Evolutionary conservation across 805 yeast species (phyloP), one percentile per base, ranked within the genome.

Genomic region (Danielia oregonensis): DNA sequence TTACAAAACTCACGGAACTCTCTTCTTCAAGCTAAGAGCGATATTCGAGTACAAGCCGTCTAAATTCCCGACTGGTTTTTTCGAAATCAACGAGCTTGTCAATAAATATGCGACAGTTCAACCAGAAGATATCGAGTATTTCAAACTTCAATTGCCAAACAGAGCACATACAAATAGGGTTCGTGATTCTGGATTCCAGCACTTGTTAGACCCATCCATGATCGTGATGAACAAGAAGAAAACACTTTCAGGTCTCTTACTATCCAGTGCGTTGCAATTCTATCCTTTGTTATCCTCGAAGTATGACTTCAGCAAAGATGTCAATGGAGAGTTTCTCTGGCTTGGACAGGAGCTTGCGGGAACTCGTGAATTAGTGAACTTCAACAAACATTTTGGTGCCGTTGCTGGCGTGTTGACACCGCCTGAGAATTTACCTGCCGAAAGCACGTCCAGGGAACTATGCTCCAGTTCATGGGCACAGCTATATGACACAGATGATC

Each of bases 391-490:
- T 21, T 49, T 35, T 36, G 66, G 59, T 0, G 57, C 52, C 6
- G 51, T 55, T 6, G 53, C 55, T 2, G 68, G 69, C 1, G 41
- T 59, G 2, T 37, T 54, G 14, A 61, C 68, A 0, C 66, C 66
- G 1, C 28, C 27, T 1, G 44, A 38, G 17, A 61, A 57, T 25
- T 33, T 46, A 8, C 53, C 59, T 4, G 36, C 28, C 6, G 37
- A 44, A 1, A 49, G 56, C 1, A 26, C 40, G 12, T 48, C 68
- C 4, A 40, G 46, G 4, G 68, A 63, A 36, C 33, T 63, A 6
- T 63, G 69, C 38, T 60, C 67, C 9, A 42, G 64, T 11, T 60
- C 67, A 10, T 62, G 68, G 67, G 63, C 57, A 4, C 68, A 63
- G 39, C 26, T 59, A 2, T 45, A 44, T 27, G 61, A 49, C 15